Evolutionary conservation across 805 yeast species (phyloP).

Genomic region (Scheffersomyces stipitis): DNA sequence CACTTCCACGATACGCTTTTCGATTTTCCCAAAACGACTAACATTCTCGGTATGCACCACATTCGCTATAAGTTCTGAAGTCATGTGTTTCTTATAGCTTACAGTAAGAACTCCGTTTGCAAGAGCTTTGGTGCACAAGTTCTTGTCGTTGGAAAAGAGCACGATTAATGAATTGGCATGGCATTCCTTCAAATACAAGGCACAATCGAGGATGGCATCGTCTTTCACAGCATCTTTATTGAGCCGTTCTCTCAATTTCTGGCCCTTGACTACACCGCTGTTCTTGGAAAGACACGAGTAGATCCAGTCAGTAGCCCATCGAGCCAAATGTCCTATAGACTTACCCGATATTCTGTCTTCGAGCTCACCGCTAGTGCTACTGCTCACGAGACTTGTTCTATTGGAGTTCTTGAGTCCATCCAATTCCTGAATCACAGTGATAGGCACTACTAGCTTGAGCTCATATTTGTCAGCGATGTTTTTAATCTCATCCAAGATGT

Average conservation of each 20-base stretch:
- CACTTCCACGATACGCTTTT: neutral
- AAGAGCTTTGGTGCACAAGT: conserved; percentile 76
- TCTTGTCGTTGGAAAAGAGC: conserved; percentile 78
- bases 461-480: conserved; percentile 39
- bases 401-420: conserved; percentile 70
- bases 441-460: conserved; percentile 64
- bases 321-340: conserved; percentile 56
- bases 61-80: conserved; percentile 42
- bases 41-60: conserved; percentile 39
- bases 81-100: conserved; percentile 46
- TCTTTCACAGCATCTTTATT: conserved; percentile 55
- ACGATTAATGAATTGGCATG: conserved; percentile 45
- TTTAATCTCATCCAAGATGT: conserved; percentile 54
- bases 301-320: conserved; percentile 80
- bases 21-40: conserved; percentile 16
- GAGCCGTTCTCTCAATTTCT: conserved; percentile 54
- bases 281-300: conserved; percentile 55
- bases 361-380: conserved; percentile 12
- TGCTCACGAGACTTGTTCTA: conserved; percentile 4
- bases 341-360: conserved; percentile 16
- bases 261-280: conserved; percentile 59
- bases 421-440: conserved; percentile 69
- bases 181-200: conserved; percentile 56
- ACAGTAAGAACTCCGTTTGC: conserved; percentile 67
- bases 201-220: conserved; percentile 85